These are phyloP conservation scores for Delphinella strobiligena DNA, from an alignment of 2,329 filamentous ascomycete species.

Conservation along the genomic window DNA sequence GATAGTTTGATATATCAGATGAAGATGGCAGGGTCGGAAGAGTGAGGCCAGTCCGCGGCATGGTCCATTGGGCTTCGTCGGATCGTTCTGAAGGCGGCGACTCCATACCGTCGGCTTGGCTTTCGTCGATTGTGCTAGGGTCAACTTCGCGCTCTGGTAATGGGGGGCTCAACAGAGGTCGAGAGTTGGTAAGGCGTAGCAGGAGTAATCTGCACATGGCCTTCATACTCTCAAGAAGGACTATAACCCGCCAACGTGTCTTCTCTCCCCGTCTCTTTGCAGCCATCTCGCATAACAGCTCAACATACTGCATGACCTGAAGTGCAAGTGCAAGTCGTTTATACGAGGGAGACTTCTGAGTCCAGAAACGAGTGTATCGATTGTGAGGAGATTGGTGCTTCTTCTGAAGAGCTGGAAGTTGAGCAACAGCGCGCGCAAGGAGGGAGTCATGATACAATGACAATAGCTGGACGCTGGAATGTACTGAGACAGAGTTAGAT, in stretches of 20 bases:
- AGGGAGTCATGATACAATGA: conserved; percentile 88
- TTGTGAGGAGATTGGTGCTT: conserved; percentile 43
- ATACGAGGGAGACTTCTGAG: conserved; percentile 55
- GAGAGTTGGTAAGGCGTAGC: conserved; percentile 67
- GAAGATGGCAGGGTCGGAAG: conserved; percentile 73
- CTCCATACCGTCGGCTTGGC: conserved; percentile 35
- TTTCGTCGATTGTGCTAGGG: conserved; percentile 46
- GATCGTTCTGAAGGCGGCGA: conserved; percentile 27
- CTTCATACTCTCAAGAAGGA: conserved; percentile 76
- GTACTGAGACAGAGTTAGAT: conserved; percentile 41
- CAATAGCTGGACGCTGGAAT: conserved; percentile 79
- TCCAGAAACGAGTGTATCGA: conserved; percentile 54
- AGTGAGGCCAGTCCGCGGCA: conserved; percentile 86
- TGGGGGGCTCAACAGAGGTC: conserved; percentile 71
- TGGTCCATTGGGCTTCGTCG: conserved; percentile 52
- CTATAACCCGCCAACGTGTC: conserved; percentile 73
- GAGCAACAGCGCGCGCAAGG: conserved; percentile 53
- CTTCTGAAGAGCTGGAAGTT: conserved; percentile 38
- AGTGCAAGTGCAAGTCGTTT: conserved; percentile 68
- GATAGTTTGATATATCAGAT: conserved; percentile 72
- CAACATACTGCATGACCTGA: conserved; percentile 87
- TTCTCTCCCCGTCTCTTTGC: conserved; percentile 76
- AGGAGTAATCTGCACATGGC: conserved; percentile 72
- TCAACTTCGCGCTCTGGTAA: conserved; percentile 77
- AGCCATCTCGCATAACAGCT: conserved; percentile 95